A percentile compares a stretch with the other conserved stretches of the same genome.
These are phyloP conservation scores for Solanum dulcamara DNA, from an alignment of 257 asterid species.

Conservation along the genomic window DNA sequence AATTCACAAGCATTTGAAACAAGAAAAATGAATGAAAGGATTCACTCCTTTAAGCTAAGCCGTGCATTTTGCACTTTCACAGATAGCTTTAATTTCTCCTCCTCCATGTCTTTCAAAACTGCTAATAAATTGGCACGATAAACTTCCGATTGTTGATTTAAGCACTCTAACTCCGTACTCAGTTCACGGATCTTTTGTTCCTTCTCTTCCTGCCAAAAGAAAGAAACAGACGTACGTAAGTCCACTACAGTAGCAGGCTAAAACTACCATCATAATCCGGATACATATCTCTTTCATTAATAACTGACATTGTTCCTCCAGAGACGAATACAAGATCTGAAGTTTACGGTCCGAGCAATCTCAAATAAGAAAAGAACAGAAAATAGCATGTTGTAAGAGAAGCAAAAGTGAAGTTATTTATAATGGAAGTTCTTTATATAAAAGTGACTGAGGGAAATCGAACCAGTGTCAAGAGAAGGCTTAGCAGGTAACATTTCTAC, in stretches of 20 bases:
- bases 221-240: not conserved
- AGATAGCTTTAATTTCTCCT: slow-evolving; percentile 80
- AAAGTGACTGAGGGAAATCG: too few relatives aligned
- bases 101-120: slow-evolving; percentile 78
- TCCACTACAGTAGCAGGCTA: not conserved
- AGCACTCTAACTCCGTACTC: slow-evolving; percentile 35
- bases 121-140: slow-evolving; percentile 73
- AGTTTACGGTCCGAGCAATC: too few relatives aligned
- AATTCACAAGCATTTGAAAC: not conserved
- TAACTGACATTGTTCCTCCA: not conserved
- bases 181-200: slow-evolving; percentile 58
- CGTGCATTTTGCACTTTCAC: slow-evolving; percentile 89
- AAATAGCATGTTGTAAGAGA: too few relatives aligned
- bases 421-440: too few relatives aligned
- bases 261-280: not conserved
- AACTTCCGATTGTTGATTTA: slow-evolving; percentile 55
- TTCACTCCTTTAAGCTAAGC: slow-evolving; percentile 70
- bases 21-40: not conserved
- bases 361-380: too few relatives aligned
- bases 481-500: too few relatives aligned
- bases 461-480: too few relatives aligned
- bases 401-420: too few relatives aligned
- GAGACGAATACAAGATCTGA: too few relatives aligned
- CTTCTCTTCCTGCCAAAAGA: slow-evolving; percentile 63
- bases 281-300: not conserved